Evolutionary conservation across 495 filamentous ascomycete genomes (phyloP).

Genomic region (Tuber borchii): DNA sequence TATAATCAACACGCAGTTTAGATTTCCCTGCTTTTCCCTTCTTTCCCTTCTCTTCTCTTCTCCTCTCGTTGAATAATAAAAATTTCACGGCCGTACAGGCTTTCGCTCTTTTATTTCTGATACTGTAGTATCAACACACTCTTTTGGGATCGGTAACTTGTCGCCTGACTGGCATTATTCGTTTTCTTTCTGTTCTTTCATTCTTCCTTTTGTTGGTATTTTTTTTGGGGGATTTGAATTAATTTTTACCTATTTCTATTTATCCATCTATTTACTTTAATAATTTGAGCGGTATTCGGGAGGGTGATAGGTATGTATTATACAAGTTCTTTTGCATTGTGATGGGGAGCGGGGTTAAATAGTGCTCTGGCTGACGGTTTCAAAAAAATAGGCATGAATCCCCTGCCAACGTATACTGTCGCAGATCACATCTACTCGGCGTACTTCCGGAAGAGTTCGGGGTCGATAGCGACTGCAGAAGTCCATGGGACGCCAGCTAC

Average conservation of each 20-base stretch:
- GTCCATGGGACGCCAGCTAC: neutral
- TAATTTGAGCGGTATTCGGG: neutral
- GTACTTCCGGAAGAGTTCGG: slow-evolving; percentile 15
- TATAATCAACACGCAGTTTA: neutral
- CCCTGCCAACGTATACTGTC: slow-evolving; percentile 28
- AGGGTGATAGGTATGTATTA: neutral
- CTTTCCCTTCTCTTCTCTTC: neutral
- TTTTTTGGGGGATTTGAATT: neutral
- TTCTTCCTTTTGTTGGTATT: neutral
- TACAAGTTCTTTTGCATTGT: neutral
- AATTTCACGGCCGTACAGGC: neutral
- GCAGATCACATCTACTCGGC: slow-evolving; percentile 22
- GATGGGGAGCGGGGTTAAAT: neutral
- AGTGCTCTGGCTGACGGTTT: neutral
- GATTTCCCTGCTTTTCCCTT: neutral
- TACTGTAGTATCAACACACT: neutral
- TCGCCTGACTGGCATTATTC: neutral
- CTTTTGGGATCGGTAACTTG: neutral
- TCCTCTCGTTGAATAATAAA: neutral
- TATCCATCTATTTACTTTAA: neutral
- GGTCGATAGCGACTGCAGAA: neutral
- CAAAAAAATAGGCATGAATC: neutral
- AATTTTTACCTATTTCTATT: neutral
- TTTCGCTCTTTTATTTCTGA: neutral
- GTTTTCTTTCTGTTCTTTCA: neutral